These are phyloP conservation scores for Arabis alpina DNA, from an alignment of 345 rosid species.

Conservation along the genomic window DNA sequence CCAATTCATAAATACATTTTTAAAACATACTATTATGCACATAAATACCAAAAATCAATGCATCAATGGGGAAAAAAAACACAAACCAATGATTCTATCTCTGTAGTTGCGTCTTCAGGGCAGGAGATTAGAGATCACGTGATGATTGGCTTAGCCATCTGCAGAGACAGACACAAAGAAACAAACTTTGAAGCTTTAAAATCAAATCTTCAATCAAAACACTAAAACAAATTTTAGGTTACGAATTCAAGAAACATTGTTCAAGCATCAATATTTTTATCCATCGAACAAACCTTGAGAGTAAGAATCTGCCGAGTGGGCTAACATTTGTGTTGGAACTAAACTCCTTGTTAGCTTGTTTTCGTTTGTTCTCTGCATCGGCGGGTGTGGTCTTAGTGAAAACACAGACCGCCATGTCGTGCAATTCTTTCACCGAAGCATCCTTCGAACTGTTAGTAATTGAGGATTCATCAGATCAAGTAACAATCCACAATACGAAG, in stretches of 20 bases:
- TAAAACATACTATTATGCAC: too few relatives aligned
- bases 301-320: conserved; percentile 89
- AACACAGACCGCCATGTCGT: conserved; percentile 62
- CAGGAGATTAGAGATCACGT: too few relatives aligned
- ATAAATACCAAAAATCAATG: too few relatives aligned
- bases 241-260: not conserved
- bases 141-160: too few relatives aligned
- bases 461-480: conserved; percentile 12
- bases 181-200: too few relatives aligned
- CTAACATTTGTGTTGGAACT: conserved; percentile 71
- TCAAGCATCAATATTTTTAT: not conserved
- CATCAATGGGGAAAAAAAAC: too few relatives aligned
- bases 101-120: too few relatives aligned
- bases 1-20: too few relatives aligned
- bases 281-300: conserved; percentile 70
- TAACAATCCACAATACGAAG: not conserved
- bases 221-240: not conserved
- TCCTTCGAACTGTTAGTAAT: conserved; percentile 74
- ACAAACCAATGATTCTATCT: too few relatives aligned
- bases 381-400: conserved; percentile 51
- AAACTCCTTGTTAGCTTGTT: conserved; percentile 68
- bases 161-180: too few relatives aligned
- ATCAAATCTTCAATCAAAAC: too few relatives aligned
- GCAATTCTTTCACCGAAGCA: conserved; percentile 67
- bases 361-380: conserved; percentile 63